phyloP scores from a whole-genome alignment of 164 flowering plant species.

The Chimonanthus praecox region DNA sequence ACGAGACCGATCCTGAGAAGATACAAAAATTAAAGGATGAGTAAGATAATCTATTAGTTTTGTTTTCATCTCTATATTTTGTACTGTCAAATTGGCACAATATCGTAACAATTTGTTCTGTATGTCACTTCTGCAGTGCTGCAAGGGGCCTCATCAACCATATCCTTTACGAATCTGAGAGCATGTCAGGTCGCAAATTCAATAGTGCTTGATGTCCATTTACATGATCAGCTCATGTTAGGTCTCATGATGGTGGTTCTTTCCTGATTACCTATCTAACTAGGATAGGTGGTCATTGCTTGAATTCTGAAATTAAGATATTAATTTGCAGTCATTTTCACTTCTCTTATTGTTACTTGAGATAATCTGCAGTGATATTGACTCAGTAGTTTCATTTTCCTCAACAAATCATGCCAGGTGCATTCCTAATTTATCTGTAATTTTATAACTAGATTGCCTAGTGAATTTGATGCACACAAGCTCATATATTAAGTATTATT shows the following conservation, averaged over 20 bases:
- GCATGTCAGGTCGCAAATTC: constrained; percentile 81
- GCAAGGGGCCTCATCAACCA: constrained; percentile 99
- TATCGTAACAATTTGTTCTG: background rate
- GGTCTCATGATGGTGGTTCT: background rate
- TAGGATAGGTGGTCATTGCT: too few species aligned
- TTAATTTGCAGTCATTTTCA: too few species aligned
- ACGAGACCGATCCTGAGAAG: constrained; percentile 88
- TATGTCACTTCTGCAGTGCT: constrained; percentile 56
- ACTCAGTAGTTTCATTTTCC: too few species aligned
- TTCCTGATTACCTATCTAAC: background rate
- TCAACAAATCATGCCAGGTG: too few species aligned
- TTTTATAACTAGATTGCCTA: too few species aligned
- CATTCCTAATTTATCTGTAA: too few species aligned
- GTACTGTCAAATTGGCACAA: background rate
- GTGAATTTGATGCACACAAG: too few species aligned
- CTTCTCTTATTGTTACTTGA: too few species aligned
- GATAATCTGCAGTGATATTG: too few species aligned
- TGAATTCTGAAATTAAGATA: too few species aligned
- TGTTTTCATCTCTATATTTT: background rate
- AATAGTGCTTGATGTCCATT: constrained; percentile 33
- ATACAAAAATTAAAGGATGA: constrained; percentile 89
- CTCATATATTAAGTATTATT: too few species aligned
- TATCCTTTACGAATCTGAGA: constrained; percentile 75
- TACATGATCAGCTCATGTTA: background rate
- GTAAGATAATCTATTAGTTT: constrained; percentile 32